Evolutionary conservation across 768 basidiomycete species (phyloP), one percentile per base, ranked within the genome.

Genomic region (Pleurotus giganteus): DNA sequence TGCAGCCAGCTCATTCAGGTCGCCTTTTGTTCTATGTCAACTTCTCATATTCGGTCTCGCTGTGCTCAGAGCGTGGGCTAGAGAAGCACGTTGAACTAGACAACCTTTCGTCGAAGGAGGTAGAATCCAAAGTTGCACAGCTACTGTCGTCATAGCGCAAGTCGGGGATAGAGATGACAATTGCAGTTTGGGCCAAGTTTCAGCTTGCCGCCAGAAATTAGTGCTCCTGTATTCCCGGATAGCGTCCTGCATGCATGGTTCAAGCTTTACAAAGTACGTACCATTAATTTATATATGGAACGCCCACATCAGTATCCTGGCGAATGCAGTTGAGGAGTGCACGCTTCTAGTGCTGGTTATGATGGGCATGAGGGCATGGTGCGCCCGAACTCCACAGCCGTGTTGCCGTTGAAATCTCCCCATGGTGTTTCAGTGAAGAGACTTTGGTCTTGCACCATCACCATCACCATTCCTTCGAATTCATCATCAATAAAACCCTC

Each of bases 71-170:
- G 69, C 81, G 80, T 51, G 91, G 91, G 44, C 79, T 86, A 19
- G 91, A 94, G 73, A 86, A 79, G 66, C 86, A 91, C 67, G 83
- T 89, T 53, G 87, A 89, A 66, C 72, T 94, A 46, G 91, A 94
- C 63, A 81, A 86, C 60, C 80, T 94, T 17, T 82, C 85, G 11
- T 78, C 82, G 32, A 69, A 80, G 21, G 86, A 92, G 58, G 91
- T 93, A 47, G 82, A 86, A 66, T 73, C 80, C 47, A 87, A 82
- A 71, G 77, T 94, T 39, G 76, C 82, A 32, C 80, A 86, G 65
- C 71, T 93, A 55, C 66, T 93, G 45, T 66, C 64, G 54, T 76
- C 75, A 70, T 76, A 67, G 66, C 62, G 21, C 49, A 26, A 26
- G 44, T 45, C 23, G 44, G 44, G 19, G 44, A 45, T 45, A 45